phyloP scores from a whole-genome alignment of 2,329 filamentous ascomycete species.

The Aureobasidium sp. region DNA sequence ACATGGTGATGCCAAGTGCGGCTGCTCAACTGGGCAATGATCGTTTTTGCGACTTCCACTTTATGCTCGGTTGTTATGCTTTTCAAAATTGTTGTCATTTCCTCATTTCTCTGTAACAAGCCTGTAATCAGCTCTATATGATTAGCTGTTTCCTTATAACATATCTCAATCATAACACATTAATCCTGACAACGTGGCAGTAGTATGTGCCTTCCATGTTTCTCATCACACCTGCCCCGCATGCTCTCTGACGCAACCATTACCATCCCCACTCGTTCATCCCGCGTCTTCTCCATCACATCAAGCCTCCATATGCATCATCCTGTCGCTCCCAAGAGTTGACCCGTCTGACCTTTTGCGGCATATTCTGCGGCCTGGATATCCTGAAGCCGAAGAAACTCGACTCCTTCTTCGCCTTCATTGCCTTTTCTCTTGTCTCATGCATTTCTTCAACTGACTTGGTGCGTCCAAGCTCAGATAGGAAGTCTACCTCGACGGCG shows the following conservation, averaged over 20 bases:
- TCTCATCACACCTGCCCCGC: background rate
- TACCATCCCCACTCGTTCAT: background rate
- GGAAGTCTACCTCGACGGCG: background rate
- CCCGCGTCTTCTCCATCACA: background rate
- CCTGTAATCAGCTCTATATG: too few relatives aligned
- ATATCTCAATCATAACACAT: background rate
- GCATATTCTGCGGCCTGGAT: slow-evolving; percentile 2
- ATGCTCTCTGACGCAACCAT: slow-evolving; percentile 1
- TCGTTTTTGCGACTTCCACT: background rate
- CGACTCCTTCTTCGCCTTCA: slow-evolving; percentile 10
- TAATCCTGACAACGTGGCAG: background rate
- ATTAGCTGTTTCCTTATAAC: background rate
- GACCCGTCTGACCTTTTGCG: background rate
- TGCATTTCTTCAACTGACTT: slow-evolving; percentile 7
- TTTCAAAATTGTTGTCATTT: too few relatives aligned
- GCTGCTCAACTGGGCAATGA: background rate
- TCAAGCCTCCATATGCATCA: slow-evolving; percentile 8
- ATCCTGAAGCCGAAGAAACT: slow-evolving; percentile 1
- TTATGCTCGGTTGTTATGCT: background rate
- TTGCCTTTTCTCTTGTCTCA: slow-evolving; percentile 15
- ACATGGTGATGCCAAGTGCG: background rate
- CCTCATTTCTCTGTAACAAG: too few relatives aligned
- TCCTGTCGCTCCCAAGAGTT: slow-evolving; percentile 8
- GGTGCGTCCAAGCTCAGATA: slow-evolving; percentile 2
- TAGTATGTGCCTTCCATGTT: background rate